Percentiles rank a stretch among this genome's conserved stretches.
phyloP scores from a whole-genome alignment of 164 flowering plant genomes.

The Vitis amurensis region DNA sequence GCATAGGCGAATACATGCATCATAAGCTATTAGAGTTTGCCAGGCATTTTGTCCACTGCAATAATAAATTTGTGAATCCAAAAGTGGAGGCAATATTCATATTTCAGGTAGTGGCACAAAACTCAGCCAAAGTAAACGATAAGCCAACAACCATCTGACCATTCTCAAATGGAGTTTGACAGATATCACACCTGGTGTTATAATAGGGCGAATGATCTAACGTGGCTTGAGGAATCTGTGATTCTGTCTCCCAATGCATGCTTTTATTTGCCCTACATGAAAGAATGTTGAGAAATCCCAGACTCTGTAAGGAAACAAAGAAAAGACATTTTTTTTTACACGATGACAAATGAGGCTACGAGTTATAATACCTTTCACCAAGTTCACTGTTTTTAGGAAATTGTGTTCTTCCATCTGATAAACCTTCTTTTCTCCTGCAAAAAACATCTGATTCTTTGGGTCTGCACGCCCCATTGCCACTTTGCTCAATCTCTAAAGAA shows the following conservation, averaged over 20 bases:
- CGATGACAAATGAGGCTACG: background rate
- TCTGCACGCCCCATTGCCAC: constrained; percentile 13
- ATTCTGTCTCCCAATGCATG: constrained; percentile 30
- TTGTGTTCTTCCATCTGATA: constrained; percentile 21
- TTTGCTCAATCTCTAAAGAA: constrained; percentile 18
- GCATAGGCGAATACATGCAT: constrained; percentile 87
- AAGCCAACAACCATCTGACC: background rate
- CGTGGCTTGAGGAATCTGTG: constrained; percentile 33
- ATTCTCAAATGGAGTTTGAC: background rate
- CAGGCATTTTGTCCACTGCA: constrained; percentile 83
- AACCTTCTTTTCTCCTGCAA: constrained; percentile 20
- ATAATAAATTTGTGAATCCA: background rate
- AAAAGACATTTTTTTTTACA: background rate
- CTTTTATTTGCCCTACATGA: constrained; percentile 24
- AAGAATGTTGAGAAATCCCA: constrained; percentile 2
- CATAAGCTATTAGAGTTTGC: constrained; percentile 84
- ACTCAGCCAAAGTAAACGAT: background rate
- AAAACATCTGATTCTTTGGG: constrained; percentile 24
- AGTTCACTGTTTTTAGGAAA: constrained; percentile 23
- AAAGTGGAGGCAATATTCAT: background rate
- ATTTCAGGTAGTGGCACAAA: background rate
- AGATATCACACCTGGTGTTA: constrained; percentile 42
- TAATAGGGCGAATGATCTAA: constrained; percentile 38
- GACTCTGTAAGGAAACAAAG: background rate
- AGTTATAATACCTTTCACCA: constrained; percentile 34